Percentiles rank a stretch among this genome's conserved stretches.
phyloP scores from a whole-genome alignment of 345 rosid genomes.

The Isatis tinctoria region DNA sequence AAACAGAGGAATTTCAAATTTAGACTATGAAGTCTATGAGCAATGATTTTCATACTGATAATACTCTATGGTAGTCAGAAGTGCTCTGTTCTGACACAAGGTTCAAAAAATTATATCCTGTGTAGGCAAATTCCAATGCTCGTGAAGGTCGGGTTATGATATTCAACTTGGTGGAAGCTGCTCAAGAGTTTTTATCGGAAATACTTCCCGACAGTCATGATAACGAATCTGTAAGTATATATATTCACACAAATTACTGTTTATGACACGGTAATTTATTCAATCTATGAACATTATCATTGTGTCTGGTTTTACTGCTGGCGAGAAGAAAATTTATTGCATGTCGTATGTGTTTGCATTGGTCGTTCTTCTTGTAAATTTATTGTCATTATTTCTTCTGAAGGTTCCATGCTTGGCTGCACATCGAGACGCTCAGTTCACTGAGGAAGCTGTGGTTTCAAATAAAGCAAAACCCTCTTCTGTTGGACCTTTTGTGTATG shows the following conservation, averaged over 20 bases:
- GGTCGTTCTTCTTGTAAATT: neutral
- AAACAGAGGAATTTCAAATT: neutral
- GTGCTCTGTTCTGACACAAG: neutral
- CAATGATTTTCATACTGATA: neutral
- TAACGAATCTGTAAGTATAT: slow-evolving; percentile 52
- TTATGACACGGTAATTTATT: neutral
- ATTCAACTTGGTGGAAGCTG: slow-evolving; percentile 93
- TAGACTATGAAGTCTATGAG: neutral
- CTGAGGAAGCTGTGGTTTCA: slow-evolving; percentile 43
- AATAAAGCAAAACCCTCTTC: slow-evolving; percentile 41
- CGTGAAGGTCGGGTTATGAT: slow-evolving; percentile 97
- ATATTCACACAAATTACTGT: slow-evolving; percentile 10
- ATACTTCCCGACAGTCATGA: slow-evolving; percentile 50
- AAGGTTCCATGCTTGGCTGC: slow-evolving; percentile 43
- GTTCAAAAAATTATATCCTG: neutral
- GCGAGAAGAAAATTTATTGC: neutral
- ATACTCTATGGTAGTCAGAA: neutral
- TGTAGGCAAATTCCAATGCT: slow-evolving; percentile 80
- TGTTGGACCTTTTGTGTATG: slow-evolving; percentile 69
- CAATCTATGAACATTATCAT: slow-evolving; percentile 2
- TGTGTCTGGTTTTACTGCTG: neutral
- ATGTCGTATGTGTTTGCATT: neutral
- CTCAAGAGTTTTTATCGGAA: slow-evolving; percentile 94
- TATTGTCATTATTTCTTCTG: slow-evolving; percentile 19
- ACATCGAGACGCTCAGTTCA: slow-evolving; percentile 37